Evolutionary conservation across 768 basidiomycete species (phyloP), one percentile per base, ranked within the genome.

Genomic region (Leccinellum luteum): DNA sequence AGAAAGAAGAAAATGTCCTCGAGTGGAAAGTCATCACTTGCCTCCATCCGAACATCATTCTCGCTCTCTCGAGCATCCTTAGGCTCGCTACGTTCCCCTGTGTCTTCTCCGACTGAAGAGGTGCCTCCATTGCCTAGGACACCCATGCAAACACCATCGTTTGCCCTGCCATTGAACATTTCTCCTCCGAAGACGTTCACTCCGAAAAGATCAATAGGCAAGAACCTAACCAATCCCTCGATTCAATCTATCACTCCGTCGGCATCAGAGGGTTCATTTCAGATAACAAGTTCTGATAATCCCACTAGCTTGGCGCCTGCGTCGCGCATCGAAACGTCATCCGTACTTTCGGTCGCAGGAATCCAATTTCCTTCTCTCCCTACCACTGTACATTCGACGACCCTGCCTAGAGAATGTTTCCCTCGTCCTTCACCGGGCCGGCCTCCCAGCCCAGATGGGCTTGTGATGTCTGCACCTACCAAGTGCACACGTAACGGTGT

Each of bases 11-110:
- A 30, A 28, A 72, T 63, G 47, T 44, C 57, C 0, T 15, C 65
- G 25, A 62, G 60, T 52, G 73, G 69, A 56, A 72, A 73, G 17
- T 59, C 70, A 0, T 72, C 72, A 0, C 60, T 72, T 25, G 70
- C 70, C 1, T 73, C 72, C 23, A 52, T 73, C 14, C 61, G 70
- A 9, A 60, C 63, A 0, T 73, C 72, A 0, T 68, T 72, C 13
- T 72, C 70, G 17, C 15, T 72, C 9, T 72, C 70, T 15, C 66
- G 70, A 17, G 43, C 70, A 0, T 72, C 70, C 3, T 65, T 72
- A 19, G 60, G 48, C 19, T 70, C 72, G 0, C 62, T 63, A 12
- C 70, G 70, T 47, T 60, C 70, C 17, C 51, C 62, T 0, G 1
- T 63, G 7, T 56, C 67, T 5, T 63, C 66, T 7, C 48, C 64